These are phyloP conservation scores for Melanomma pulvis-pyrius DNA, from an alignment of 495 filamentous ascomycete genomes.

Conservation along the genomic window DNA sequence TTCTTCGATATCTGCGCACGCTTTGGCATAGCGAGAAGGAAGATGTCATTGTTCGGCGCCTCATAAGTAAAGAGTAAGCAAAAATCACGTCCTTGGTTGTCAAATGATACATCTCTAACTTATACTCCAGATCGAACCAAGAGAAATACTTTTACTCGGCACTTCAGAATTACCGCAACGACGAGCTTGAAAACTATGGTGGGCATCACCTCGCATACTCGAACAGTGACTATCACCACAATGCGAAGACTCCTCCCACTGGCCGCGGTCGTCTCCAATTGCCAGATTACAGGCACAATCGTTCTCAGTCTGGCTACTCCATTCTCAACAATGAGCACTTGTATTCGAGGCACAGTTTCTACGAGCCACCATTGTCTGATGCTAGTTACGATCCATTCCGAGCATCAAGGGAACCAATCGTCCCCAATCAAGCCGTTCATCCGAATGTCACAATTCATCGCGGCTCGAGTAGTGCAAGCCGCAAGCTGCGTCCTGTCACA, in stretches of 20 bases:
- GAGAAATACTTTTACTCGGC: constrained; percentile 91
- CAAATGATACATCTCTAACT: neutral
- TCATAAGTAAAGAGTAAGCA: constrained; percentile 71
- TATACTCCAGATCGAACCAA: constrained; percentile 67
- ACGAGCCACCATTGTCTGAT: constrained; percentile 49
- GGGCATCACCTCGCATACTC: constrained; percentile 70
- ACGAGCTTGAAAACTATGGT: constrained; percentile 80
- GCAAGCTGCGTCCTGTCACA: constrained; percentile 29
- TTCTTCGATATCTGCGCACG: constrained; percentile 80
- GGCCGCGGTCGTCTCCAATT: constrained; percentile 47
- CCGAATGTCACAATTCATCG: constrained; percentile 72
- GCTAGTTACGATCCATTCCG: constrained; percentile 83
- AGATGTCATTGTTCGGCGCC: constrained; percentile 65
- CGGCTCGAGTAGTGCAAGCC: constrained; percentile 33
- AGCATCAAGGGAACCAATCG: constrained; percentile 59
- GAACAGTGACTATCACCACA: constrained; percentile 86
- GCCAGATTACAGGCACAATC: constrained; percentile 50
- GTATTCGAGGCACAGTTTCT: constrained; percentile 47
- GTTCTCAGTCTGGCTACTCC: constrained; percentile 69
- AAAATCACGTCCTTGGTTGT: neutral
- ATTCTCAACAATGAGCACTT: constrained; percentile 63
- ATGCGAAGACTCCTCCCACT: constrained; percentile 59
- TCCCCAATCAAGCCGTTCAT: constrained; percentile 50
- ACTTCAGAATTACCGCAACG: constrained; percentile 76
- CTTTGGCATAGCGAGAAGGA: constrained; percentile 83